phyloP scores from a whole-genome alignment of 345 rosid species.

The Eucalyptus virginea region DNA sequence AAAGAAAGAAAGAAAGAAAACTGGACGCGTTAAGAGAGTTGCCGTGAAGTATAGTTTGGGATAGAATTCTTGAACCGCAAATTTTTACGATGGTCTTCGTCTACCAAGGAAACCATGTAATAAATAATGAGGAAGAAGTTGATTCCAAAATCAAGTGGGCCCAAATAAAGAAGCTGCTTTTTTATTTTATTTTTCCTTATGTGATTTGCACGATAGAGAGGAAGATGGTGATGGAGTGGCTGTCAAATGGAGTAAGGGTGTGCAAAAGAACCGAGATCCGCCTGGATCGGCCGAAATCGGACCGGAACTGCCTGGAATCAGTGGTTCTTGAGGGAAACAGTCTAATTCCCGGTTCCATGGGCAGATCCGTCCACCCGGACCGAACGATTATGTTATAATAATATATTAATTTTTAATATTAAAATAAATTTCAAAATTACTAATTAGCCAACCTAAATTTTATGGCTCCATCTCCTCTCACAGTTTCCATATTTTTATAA shows the following conservation, averaged over 20 bases:
- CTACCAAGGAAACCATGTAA: not conserved
- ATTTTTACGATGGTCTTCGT: not conserved
- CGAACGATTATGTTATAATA: too few species aligned
- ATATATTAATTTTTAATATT: too few species aligned
- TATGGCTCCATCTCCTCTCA: too few species aligned
- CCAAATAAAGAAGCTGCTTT: not conserved
- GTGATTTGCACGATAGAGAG: too few species aligned
- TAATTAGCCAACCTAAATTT: too few species aligned
- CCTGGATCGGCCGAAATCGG: rapidly evolving
- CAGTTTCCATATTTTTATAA: too few species aligned
- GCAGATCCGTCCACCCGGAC: rapidly evolving
- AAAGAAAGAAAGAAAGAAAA: too few species aligned
- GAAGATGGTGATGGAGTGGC: too few species aligned
- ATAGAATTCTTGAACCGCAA: not conserved
- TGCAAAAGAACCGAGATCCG: rapidly evolving
- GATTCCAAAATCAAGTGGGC: not conserved
- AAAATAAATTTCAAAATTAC: too few species aligned
- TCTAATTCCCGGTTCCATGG: rapidly evolving
- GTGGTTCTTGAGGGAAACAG: rapidly evolving
- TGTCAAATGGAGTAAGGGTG: too few species aligned
- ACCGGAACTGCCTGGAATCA: rapidly evolving
- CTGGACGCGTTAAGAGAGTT: not conserved
- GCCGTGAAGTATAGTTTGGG: not conserved
- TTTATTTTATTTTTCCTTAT: too few species aligned
- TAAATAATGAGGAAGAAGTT: not conserved